phyloP scores from a whole-genome alignment of 768 basidiomycete genomes.

The Scleroderma bovista region DNA sequence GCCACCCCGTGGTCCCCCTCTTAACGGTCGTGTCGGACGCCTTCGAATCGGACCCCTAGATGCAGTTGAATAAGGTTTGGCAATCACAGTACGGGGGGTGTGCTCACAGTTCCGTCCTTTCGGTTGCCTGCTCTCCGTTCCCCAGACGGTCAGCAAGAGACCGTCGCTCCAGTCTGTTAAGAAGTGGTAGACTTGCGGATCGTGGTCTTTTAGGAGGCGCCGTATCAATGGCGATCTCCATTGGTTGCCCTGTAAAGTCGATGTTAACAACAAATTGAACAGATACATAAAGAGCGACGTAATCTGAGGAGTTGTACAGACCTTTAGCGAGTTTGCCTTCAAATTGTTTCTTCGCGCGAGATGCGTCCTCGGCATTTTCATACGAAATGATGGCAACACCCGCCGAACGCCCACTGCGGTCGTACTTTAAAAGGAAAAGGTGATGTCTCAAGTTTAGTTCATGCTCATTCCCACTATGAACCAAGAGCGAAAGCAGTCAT shows the following conservation, averaged over 20 bases:
- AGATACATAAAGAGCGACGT: not conserved
- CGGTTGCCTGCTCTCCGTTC: slow-evolving; percentile 31
- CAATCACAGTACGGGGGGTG: not conserved
- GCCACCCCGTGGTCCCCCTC: slow-evolving; percentile 23
- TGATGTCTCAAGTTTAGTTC: slow-evolving; percentile 55
- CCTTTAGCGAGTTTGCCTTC: slow-evolving; percentile 88
- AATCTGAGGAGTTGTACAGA: slow-evolving; percentile 22
- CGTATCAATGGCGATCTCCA: slow-evolving; percentile 62
- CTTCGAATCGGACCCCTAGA: slow-evolving; percentile 41
- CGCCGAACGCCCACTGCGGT: slow-evolving; percentile 88
- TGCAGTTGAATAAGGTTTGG: not conserved
- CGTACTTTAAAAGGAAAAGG: slow-evolving; percentile 68
- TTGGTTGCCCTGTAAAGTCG: slow-evolving; percentile 61
- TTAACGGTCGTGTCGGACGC: slow-evolving; percentile 22
- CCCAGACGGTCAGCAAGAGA: slow-evolving; percentile 63
- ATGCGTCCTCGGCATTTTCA: slow-evolving; percentile 74
- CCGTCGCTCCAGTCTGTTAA: slow-evolving; percentile 72
- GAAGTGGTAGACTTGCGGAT: slow-evolving; percentile 45
- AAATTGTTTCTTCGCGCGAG: slow-evolving; percentile 76
- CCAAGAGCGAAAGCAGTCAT: slow-evolving; percentile 41
- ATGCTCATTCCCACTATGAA: slow-evolving; percentile 33
- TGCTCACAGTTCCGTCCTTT: slow-evolving; percentile 10
- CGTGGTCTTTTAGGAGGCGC: slow-evolving; percentile 41
- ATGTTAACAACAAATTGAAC: not conserved
- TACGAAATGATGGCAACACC: slow-evolving; percentile 78